Conservation (phyloP, 768 basidiomycete genomes). For the Kwoniella europaea region DNA sequence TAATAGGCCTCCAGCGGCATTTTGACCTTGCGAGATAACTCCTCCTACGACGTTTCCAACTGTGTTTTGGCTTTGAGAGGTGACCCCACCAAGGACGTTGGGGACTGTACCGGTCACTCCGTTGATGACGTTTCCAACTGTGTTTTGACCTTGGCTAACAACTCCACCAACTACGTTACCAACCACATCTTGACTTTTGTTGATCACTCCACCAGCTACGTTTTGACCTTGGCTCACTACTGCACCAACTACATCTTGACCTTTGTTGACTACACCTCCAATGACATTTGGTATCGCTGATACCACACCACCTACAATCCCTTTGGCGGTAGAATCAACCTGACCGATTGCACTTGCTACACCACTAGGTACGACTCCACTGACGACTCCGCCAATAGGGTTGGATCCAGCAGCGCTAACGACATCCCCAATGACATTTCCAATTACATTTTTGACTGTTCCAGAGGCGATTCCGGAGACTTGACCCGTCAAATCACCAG, state of each 20-base stretch:
- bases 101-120: conserved; percentile 2
- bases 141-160: background rate
- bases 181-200: background rate
- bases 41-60: conserved; percentile 16
- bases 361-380: background rate
- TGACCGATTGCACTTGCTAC: background rate
- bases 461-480: background rate
- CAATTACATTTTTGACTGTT: background rate
- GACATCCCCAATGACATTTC: conserved; percentile 7
- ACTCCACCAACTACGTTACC: conserved; percentile 7
- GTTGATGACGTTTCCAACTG: conserved; percentile 13
- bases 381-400: background rate
- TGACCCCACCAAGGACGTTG: conserved; percentile 4
- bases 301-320: background rate
- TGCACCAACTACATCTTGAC: conserved; percentile 4
- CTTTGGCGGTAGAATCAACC: background rate
- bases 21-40: background rate
- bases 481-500: conserved; percentile 8
- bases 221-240: conserved; percentile 7
- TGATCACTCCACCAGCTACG: background rate
- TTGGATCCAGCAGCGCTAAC: background rate
- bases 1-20: background rate
- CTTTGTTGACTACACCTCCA: background rate
- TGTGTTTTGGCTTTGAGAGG: background rate
- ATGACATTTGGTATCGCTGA: background rate